A percentile compares a stretch with the other conserved stretches of the same genome.
phyloP scores from a whole-genome alignment of 164 flowering plant species.

The Nelumbo lutea region DNA sequence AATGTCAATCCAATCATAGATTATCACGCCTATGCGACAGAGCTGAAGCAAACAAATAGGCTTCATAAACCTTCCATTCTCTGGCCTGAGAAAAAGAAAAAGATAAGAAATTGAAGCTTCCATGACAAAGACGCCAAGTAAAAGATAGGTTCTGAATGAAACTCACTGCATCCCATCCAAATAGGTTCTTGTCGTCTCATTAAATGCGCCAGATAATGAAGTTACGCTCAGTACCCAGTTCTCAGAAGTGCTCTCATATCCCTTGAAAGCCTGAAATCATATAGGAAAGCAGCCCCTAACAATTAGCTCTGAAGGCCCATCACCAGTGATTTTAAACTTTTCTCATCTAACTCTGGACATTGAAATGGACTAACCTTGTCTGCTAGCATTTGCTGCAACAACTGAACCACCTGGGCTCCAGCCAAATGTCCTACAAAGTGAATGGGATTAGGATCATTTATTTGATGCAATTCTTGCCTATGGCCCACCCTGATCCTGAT shows the following conservation, averaged over 20 bases:
- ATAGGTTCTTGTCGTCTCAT: slow-evolving; percentile 93
- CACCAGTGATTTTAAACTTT: not conserved
- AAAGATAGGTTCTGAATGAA: not conserved
- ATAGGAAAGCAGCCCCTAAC: not conserved
- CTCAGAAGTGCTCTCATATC: slow-evolving; percentile 74
- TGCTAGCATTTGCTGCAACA: slow-evolving; percentile 98
- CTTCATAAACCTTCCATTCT: slow-evolving; percentile 76
- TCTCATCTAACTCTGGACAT: not conserved
- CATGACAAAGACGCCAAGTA: not conserved
- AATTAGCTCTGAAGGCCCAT: not conserved
- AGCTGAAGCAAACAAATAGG: slow-evolving; percentile 71
- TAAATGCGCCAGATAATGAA: slow-evolving; percentile 90
- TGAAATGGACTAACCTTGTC: slow-evolving; percentile 56
- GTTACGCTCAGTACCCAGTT: slow-evolving; percentile 94
- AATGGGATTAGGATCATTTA: too few relatives aligned
- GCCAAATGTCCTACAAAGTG: slow-evolving; percentile 99
- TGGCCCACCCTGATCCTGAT: too few relatives aligned
- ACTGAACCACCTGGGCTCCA: slow-evolving; percentile 91
- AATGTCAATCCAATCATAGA: slow-evolving; percentile 90
- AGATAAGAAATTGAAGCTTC: not conserved
- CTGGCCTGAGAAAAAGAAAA: slow-evolving; percentile 48
- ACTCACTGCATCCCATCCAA: slow-evolving; percentile 97
- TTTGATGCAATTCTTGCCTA: too few relatives aligned
- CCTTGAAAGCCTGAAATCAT: slow-evolving; percentile 64
- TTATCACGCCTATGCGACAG: slow-evolving; percentile 70